Evolutionary conservation across 2,329 filamentous ascomycete genomes (phyloP).

Genomic region (Metarhizium sp.): DNA sequence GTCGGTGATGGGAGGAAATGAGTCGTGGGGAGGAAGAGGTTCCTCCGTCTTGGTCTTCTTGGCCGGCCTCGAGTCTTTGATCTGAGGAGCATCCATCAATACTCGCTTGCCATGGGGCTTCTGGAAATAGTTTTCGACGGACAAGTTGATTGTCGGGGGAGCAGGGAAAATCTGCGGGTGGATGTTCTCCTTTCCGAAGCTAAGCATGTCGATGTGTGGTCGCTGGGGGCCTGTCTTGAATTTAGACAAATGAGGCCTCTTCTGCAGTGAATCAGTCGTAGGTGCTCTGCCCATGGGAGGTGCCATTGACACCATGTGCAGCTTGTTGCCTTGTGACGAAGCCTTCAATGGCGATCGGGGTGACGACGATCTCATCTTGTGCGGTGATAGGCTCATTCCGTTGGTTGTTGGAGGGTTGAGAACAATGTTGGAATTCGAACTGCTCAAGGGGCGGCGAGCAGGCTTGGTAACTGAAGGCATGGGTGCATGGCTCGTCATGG

Average conservation of each 20-base stretch:
- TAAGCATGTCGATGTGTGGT: slow-evolving; percentile 33
- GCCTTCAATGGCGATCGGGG: slow-evolving; percentile 50
- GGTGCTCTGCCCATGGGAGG: slow-evolving; percentile 47
- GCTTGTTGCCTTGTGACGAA: slow-evolving; percentile 41
- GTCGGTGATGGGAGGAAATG: slow-evolving; percentile 75
- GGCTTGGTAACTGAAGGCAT: slow-evolving; percentile 43
- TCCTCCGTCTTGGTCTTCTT: slow-evolving; percentile 64
- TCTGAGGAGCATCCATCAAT: slow-evolving; percentile 63
- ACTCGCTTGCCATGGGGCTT: slow-evolving; percentile 49
- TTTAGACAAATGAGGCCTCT: slow-evolving; percentile 53
- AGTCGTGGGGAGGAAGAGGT: slow-evolving; percentile 57
- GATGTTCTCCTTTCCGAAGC: slow-evolving; percentile 47
- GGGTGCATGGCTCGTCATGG: slow-evolving; percentile 46
- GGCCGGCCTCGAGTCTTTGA: slow-evolving; percentile 54
- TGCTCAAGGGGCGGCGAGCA: slow-evolving; percentile 37
- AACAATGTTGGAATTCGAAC: slow-evolving; percentile 51
- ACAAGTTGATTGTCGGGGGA: slow-evolving; percentile 36
- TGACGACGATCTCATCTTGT: slow-evolving; percentile 55
- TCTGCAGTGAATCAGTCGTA: slow-evolving; percentile 58
- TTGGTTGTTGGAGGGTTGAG: slow-evolving; percentile 53
- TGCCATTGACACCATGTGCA: slow-evolving; percentile 59
- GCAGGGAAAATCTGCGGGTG: slow-evolving; percentile 42
- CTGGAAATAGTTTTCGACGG: slow-evolving; percentile 42
- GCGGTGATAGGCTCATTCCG: slow-evolving; percentile 54
- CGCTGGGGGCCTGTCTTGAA: slow-evolving; percentile 50